Evolutionary conservation across 768 basidiomycete species (phyloP), one percentile per base, ranked within the genome.

Genomic region (Kwoniella dejecticola): DNA sequence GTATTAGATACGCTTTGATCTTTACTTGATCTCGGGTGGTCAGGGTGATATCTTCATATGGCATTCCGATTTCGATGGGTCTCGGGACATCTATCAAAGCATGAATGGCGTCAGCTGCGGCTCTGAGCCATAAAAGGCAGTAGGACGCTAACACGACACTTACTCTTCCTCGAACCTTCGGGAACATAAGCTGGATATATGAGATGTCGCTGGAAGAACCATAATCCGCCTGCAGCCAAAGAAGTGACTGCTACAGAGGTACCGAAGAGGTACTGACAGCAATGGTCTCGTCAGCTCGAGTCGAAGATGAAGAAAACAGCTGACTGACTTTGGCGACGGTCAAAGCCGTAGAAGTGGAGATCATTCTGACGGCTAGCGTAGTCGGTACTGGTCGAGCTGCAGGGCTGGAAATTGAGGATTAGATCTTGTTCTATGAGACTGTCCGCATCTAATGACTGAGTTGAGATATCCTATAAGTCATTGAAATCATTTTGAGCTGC

Each of bases 131-230:
- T n/a, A n/a, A n/a, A n/a, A n/a, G n/a, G n/a, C n/a, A n/a, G n/a
- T n/a, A n/a, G n/a, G n/a, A n/a, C n/a, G n/a, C n/a, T n/a, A n/a
- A 33, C 57, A 65, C 23, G 31, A 26, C 12, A 33, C 81, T 61
- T 60, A 90, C 91, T 84, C 70, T 82, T 87, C 48, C 92, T 82
- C 24, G 91, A 91, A 1, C 91, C 91, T 4, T 86, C 84, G 56
- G 90, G 87, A 48, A 84, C 87, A 7, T 88, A 87, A 17, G 90
- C 87, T 0, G 93, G 93, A 77, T 95, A 97, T 75, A 97, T 94
- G 53, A 97, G 82, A 68, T 85, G 88, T 74, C 87, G 88, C 76
- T 97, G 93, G 27, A 89, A 90, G 79, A 89, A 92, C 17, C 91
- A 83, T 33, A 93, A 82, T 10, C 88, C 87, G 50, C 84, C 84